Evolutionary conservation across 768 basidiomycete genomes (phyloP).

Genomic region (Gloeostereum incarnatum): DNA sequence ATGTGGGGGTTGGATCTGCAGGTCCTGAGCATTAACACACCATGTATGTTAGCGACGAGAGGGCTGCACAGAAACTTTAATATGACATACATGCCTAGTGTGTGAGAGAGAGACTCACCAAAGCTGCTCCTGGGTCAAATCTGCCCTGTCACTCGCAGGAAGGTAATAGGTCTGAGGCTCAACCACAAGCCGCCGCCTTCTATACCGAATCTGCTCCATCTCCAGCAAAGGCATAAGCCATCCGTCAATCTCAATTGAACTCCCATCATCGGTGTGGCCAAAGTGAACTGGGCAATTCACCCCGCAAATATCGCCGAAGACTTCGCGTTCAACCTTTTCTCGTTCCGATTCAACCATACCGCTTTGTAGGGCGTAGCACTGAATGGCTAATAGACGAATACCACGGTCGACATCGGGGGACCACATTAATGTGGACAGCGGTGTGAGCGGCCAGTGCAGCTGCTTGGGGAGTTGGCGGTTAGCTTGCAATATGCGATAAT

Average conservation of each 20-base stretch:
- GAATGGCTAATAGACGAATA: constrained; percentile 61
- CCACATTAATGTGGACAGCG: constrained; percentile 36
- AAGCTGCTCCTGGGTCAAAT: constrained; percentile 46
- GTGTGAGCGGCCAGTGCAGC: constrained; percentile 57
- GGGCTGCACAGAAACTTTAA: constrained; percentile 28
- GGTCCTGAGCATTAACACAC: constrained; percentile 54
- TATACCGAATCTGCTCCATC: constrained; percentile 42
- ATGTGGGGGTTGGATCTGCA: constrained; percentile 11
- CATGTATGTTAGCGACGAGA: constrained; percentile 51
- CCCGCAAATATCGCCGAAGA: constrained; percentile 49
- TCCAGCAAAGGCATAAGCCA: constrained; percentile 80
- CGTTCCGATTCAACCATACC: constrained; percentile 76
- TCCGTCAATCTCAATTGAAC: constrained; percentile 46
- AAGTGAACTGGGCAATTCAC: constrained; percentile 59
- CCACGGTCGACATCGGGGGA: constrained; percentile 42
- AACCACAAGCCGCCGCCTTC: constrained; percentile 34
- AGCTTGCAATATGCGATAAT: constrained; percentile 70
- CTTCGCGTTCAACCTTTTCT: constrained; percentile 48
- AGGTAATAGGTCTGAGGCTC: constrained; percentile 37
- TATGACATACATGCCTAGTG: not conserved
- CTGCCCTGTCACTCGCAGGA: not conserved
- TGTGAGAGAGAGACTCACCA: not conserved
- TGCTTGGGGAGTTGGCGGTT: constrained; percentile 59
- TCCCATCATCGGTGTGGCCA: constrained; percentile 39
- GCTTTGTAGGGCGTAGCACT: constrained; percentile 68